Evolutionary conservation across 345 rosid species (phyloP).

Genomic region (Salix udensis): DNA sequence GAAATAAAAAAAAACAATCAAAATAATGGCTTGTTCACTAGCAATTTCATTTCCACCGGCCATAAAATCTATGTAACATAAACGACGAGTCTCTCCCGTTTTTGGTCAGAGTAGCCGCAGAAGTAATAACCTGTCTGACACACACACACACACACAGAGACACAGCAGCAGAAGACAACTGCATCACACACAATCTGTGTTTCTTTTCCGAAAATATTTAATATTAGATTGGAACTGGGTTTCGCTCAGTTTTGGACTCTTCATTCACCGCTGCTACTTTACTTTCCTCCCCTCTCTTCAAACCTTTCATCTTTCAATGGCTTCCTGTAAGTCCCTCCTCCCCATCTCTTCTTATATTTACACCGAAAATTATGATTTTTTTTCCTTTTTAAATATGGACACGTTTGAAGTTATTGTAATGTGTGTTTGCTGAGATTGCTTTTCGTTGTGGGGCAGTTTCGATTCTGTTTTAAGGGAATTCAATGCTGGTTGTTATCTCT

Average conservation of each 20-base stretch:
- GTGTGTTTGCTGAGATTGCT: neutral
- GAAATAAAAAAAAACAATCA: too few relatives aligned
- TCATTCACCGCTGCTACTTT: neutral
- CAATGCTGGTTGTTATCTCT: neutral
- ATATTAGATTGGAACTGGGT: neutral
- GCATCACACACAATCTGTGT: neutral
- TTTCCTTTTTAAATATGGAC: neutral
- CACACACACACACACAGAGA: neutral
- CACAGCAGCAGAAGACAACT: neutral
- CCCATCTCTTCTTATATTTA: neutral
- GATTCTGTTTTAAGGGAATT: neutral
- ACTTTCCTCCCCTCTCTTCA: neutral
- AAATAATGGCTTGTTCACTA: too few relatives aligned
- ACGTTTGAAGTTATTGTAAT: neutral
- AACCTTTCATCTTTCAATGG: slow-evolving; percentile 24
- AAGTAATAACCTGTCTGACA: neutral
- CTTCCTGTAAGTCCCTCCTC: slow-evolving; percentile 37
- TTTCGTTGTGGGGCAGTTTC: neutral
- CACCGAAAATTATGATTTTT: neutral
- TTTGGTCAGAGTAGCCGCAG: neutral
- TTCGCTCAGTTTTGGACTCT: neutral
- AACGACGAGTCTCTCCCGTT: neutral
- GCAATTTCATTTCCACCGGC: too few relatives aligned
- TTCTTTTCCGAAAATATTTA: neutral
- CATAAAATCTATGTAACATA: neutral